phyloP scores from a whole-genome alignment of 2,329 filamentous ascomycete species.

The Drechslera avenae region DNA sequence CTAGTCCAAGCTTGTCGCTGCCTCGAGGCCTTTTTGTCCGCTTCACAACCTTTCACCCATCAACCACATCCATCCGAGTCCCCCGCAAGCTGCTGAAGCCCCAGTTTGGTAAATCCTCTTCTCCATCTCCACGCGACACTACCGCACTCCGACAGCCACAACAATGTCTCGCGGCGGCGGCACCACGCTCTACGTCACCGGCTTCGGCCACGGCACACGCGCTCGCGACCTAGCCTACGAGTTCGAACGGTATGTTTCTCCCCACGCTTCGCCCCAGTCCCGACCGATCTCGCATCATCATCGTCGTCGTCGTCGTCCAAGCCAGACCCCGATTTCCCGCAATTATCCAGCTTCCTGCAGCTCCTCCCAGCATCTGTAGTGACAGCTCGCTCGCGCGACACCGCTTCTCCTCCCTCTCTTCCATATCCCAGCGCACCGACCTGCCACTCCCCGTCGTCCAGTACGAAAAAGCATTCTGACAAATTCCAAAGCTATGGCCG shows the following conservation, averaged over 20 bases:
- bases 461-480: constrained; percentile 49
- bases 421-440: constrained; percentile 1
- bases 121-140: constrained; percentile 9
- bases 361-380: background rate
- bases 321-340: constrained; percentile 13
- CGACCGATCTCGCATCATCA: constrained; percentile 40
- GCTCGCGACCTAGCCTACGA: constrained; percentile 99
- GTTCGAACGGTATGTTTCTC: constrained; percentile 97
- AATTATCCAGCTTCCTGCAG: constrained; percentile 11
- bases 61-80: constrained; percentile 18
- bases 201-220: constrained; percentile 98
- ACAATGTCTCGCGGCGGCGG: constrained; percentile 88
- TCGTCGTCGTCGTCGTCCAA: constrained; percentile 18
- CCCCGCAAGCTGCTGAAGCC: constrained; percentile 18
- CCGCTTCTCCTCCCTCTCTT: constrained; percentile 31
- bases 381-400: constrained; percentile 9
- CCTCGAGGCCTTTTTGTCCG: constrained; percentile 15
- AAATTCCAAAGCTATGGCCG: constrained; percentile 80
- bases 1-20: constrained; percentile 14
- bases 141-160: constrained; percentile 23
- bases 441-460: constrained; percentile 13
- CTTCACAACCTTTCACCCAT: constrained; percentile 17
- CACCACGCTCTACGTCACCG: constrained; percentile 96
- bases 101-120: constrained; percentile 16
- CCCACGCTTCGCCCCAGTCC: constrained; percentile 44